phyloP scores from a whole-genome alignment of 345 rosid species.

The Arabidopsis suecica region DNA sequence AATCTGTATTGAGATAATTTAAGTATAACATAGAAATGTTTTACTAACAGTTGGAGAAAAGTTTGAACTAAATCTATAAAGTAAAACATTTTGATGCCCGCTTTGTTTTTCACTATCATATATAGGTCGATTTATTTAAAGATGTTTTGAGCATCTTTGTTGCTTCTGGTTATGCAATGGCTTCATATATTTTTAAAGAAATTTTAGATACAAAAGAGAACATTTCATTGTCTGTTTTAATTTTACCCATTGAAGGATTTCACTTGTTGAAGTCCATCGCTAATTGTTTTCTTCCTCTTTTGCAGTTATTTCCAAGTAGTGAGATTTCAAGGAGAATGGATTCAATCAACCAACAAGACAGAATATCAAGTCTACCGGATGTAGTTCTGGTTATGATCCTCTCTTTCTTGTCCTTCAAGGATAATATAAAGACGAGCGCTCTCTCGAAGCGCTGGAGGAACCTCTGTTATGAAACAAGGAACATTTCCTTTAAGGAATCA shows the following conservation, averaged over 20 bases:
- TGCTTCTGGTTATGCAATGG: neutral
- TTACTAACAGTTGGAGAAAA: too few species aligned
- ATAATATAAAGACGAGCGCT: slow-evolving; percentile 41
- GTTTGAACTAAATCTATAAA: too few species aligned
- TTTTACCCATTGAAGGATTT: neutral
- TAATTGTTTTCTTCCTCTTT: neutral
- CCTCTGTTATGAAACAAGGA: slow-evolving; percentile 32
- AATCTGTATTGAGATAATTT: too few species aligned
- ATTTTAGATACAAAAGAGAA: neutral
- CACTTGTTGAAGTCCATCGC: neutral
- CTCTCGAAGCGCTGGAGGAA: slow-evolving; percentile 44
- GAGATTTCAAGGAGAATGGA: neutral
- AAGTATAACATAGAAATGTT: too few species aligned
- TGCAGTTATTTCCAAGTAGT: neutral
- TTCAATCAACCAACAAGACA: slow-evolving; percentile 10
- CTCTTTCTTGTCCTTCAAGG: slow-evolving; percentile 49
- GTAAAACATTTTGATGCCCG: too few species aligned
- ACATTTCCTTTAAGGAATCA: slow-evolving; percentile 42
- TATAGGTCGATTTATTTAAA: too few species aligned
- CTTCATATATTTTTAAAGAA: neutral
- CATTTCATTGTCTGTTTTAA: neutral
- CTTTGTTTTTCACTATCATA: too few species aligned
- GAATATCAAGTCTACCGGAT: slow-evolving; percentile 24
- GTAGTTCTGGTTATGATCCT: slow-evolving; percentile 26
- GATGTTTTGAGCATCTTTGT: neutral